These are phyloP conservation scores for Botryotinia calthae DNA, from an alignment of 2,329 filamentous ascomycete genomes.

Conservation along the genomic window DNA sequence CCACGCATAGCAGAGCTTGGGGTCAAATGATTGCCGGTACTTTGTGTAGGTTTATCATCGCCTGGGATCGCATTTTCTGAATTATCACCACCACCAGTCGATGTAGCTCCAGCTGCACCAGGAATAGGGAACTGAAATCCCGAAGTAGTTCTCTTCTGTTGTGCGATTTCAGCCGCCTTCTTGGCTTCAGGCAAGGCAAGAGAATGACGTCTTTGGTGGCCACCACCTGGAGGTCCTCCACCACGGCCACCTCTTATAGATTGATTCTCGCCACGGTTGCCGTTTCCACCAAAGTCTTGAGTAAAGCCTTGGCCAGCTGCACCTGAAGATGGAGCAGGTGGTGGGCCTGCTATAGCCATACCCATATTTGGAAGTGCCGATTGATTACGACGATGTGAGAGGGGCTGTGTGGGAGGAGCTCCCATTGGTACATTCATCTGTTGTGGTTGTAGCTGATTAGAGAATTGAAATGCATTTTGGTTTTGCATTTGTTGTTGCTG, in stretches of 20 bases:
- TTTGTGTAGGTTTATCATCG: slow-evolving; percentile 35
- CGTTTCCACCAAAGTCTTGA: slow-evolving; percentile 71
- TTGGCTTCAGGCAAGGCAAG: slow-evolving; percentile 93
- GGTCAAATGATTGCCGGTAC: slow-evolving; percentile 29
- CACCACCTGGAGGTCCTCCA: slow-evolving; percentile 64
- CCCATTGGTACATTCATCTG: slow-evolving; percentile 74
- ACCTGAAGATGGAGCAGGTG: slow-evolving; percentile 86
- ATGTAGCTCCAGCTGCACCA: slow-evolving; percentile 58
- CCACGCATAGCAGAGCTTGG: slow-evolving; percentile 43
- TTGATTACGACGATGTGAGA: slow-evolving; percentile 94
- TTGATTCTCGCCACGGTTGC: slow-evolving; percentile 57
- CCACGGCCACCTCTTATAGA: slow-evolving; percentile 69
- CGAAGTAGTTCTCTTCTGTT: slow-evolving; percentile 92
- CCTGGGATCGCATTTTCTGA: slow-evolving; percentile 27
- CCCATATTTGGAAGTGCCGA: slow-evolving; percentile 91
- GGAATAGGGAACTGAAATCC: slow-evolving; percentile 93
- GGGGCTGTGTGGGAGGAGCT: slow-evolving; percentile 71
- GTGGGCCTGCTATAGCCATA: slow-evolving; percentile 62
- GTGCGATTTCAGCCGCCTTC: slow-evolving; percentile 93
- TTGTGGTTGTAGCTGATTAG: slow-evolving; percentile 69
- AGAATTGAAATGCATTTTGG: slow-evolving; percentile 86
- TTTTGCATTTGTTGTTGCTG: slow-evolving; percentile 72
- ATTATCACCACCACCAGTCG: slow-evolving; percentile 50
- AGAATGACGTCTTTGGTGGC: slow-evolving; percentile 92
- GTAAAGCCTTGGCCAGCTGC: slow-evolving; percentile 76